Evolutionary conservation across 768 basidiomycete genomes (phyloP).

Genomic region (Neoboletus brunneissimus): DNA sequence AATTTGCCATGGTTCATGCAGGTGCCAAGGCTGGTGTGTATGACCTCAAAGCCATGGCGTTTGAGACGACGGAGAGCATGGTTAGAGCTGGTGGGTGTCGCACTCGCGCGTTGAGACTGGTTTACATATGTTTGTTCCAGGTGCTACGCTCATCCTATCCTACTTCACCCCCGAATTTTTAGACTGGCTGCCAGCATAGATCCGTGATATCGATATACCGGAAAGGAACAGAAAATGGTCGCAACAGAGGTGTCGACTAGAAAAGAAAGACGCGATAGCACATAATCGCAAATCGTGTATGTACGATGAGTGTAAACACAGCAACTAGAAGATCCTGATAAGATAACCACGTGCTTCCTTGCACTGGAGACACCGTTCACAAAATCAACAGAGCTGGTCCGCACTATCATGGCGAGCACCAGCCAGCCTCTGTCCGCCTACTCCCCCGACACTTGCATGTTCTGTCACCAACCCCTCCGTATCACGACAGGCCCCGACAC

Average conservation of each 20-base stretch:
- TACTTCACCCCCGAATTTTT: slow-evolving; percentile 98
- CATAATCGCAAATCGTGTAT: neutral
- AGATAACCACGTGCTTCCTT: slow-evolving; percentile 6
- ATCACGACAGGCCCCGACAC: slow-evolving; percentile 7
- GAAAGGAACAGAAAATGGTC: neutral
- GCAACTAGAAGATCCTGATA: neutral
- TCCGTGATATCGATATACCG: neutral
- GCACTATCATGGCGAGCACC: slow-evolving; percentile 4
- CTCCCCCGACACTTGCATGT: slow-evolving; percentile 26
- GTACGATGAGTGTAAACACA: slow-evolving; percentile 2
- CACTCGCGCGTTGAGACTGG: neutral
- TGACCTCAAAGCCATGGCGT: slow-evolving; percentile 87
- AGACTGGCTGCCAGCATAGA: slow-evolving; percentile 63
- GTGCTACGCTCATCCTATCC: slow-evolving; percentile 83
- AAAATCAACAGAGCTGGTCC: neutral
- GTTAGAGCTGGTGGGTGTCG: slow-evolving; percentile 74
- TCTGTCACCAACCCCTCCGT: slow-evolving; percentile 17
- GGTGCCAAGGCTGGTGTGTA: slow-evolving; percentile 95
- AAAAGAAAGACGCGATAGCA: neutral
- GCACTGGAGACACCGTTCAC: too few species aligned
- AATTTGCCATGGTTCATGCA: slow-evolving; percentile 96
- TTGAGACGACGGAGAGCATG: slow-evolving; percentile 90
- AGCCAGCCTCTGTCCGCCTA: slow-evolving; percentile 8
- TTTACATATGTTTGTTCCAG: slow-evolving; percentile 39
- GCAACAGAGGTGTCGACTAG: neutral